Evolutionary conservation across 805 yeast species (phyloP), one percentile per base, ranked within the genome.

Genomic region (Candida methanosorbosa): DNA sequence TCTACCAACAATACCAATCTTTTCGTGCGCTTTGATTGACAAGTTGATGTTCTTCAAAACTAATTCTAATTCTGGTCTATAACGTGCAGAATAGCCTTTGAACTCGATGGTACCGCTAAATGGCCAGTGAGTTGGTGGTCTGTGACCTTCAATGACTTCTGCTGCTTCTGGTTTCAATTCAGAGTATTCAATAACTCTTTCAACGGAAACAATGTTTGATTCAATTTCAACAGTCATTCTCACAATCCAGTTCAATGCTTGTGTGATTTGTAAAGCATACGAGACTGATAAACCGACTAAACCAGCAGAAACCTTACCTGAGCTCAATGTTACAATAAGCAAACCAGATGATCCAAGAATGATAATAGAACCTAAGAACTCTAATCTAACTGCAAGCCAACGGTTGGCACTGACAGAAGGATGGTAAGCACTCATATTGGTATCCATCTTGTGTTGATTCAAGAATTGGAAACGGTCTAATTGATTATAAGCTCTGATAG

Each of bases 151-250:
- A 31, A 77, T 54, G 18, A 68, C 49, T 43, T 64, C 68, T 7
- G 66, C 85, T 7, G 97, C 97, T 63, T 92, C 98, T n/a, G 87
- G 67, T 26, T 63, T 63, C 31, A 60, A 41, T 9, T 43, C 37
- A 14, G 61, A 49, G 49, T 79, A 79, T 44, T 79, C 87, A 30
- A 73, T 44, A 23, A 79, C 68, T 55, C 87, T 69, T 50, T 80
- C 87, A 27, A 77, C 81, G 1, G 81, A 72, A 18, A 92, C 98
- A 63, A 92, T 88, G 59, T 87, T 90, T 11, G 97, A 87, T 59
- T 92, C 98, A 30, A 92, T 95, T 49, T 92, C 98, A 29, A 92
- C 98, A 0, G 97, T 85, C 97, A 88, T 90, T 63, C 99, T 75
- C 21, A 92, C 97, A 59, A 92, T 86, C 97, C 97, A 90, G 58